Evolutionary conservation across 78 protist species (phyloP).

Genomic region (Dictyostelium firmibasis): DNA sequence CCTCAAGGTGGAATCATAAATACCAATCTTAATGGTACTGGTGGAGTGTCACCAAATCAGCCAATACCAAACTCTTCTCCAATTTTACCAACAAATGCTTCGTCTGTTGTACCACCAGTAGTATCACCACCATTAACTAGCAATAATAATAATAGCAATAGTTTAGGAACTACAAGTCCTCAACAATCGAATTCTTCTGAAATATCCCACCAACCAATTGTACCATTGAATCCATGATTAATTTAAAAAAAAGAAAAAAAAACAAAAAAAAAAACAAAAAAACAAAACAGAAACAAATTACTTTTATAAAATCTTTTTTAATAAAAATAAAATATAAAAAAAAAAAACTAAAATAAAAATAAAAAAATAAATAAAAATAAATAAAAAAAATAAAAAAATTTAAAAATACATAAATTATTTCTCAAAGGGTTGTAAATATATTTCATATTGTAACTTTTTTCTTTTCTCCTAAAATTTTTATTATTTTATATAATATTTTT

Average conservation of each 20-base stretch:
- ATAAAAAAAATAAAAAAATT: not conserved
- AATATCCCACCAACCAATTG: not conserved
- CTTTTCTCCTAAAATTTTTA: no score
- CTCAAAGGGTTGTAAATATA: no score
- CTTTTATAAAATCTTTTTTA: no score
- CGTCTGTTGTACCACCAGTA: not conserved
- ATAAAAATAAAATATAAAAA: not conserved
- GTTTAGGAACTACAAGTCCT: not conserved
- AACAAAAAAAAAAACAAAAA: not conserved
- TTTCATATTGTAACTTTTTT: no score
- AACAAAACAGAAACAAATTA: not conserved
- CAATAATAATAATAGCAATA: not conserved
- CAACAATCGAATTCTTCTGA: not conserved
- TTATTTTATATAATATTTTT: no score
- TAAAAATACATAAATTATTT: no score
- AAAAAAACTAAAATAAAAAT: not conserved
- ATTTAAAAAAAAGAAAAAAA: not conserved
- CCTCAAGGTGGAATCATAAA: not conserved
- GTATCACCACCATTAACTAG: not conserved
- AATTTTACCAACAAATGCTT: not conserved
- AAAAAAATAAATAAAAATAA: not conserved
- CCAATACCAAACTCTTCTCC: not conserved
- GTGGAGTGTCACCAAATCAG: constrained; percentile 12
- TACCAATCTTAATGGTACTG: not conserved
- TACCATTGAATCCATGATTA: constrained; percentile 11